Conservation (phyloP, 495 filamentous ascomycete genomes). For the Pseudomonodictys pantanalensis region DNA sequence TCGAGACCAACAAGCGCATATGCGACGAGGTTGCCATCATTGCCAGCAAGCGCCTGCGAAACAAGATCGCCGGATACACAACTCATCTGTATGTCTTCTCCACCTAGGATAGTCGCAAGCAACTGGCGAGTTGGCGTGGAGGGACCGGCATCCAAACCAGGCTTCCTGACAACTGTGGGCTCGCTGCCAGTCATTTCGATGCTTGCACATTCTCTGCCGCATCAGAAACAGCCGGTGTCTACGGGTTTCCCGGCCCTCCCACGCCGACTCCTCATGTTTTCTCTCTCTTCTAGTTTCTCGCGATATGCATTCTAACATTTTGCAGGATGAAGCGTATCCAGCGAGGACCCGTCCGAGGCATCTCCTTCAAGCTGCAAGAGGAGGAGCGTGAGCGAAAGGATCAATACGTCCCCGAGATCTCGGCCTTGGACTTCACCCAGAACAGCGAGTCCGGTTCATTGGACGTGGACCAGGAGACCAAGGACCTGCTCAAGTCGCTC, state of each 20-base stretch:
- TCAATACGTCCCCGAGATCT: constrained; percentile 99
- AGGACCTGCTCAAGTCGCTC: constrained; percentile 96
- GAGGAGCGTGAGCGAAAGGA: constrained; percentile 99
- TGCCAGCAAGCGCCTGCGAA: constrained; percentile 93
- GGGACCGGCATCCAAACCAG: neutral
- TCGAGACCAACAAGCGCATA: constrained; percentile 99
- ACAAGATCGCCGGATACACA: constrained; percentile 99
- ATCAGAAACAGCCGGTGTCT: too few species aligned
- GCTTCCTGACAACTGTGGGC: too few species aligned
- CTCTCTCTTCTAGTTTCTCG: too few species aligned
- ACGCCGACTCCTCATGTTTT: neutral
- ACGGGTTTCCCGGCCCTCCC: too few species aligned
- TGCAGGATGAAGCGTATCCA: constrained; percentile 92
- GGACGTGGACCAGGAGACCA: constrained; percentile 94
- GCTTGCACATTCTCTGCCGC: too few species aligned
- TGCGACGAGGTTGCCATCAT: constrained; percentile 99
- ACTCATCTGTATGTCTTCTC: constrained; percentile 54
- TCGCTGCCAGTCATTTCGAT: too few species aligned
- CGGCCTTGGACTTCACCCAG: constrained; percentile 94
- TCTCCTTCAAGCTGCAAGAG: constrained; percentile 99
- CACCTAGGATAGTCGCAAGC: neutral
- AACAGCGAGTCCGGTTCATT: constrained; percentile 84
- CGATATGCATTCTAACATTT: too few species aligned
- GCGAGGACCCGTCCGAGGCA: constrained; percentile 97
- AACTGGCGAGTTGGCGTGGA: neutral